Evolutionary conservation across 2,329 filamentous ascomycete genomes (phyloP), one percentile per base, ranked within the genome.

Genomic region (Peltaster fructicola): DNA sequence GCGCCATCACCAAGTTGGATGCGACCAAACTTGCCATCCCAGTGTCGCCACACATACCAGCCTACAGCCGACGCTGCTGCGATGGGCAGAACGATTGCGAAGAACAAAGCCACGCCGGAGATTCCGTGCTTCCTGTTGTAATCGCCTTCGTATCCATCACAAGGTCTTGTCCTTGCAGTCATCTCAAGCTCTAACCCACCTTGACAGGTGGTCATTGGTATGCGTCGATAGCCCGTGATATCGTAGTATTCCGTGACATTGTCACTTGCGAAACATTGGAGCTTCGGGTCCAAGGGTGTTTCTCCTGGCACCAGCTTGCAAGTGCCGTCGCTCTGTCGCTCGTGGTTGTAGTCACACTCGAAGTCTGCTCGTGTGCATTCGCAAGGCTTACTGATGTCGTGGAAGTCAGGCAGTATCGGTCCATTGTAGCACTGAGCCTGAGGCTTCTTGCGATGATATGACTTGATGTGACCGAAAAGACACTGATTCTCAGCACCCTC

Each of bases 271-370:
- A 48, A 50, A 48, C 74, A 80, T 10, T 66, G 54, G 17, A 56
- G 53, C 29, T 54, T 53, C 24, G 73, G 66, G 38, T 77, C 62
- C 6, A 61, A 56, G 8, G 78, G 73, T 7, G 64, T 36, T 19
- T 82, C 66, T 8, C 85, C 85, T 1, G 64, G 51, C 2, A 95
- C 81, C 8, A 90, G 67, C 4, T 51, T 52, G 53, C 88, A 98
- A 33, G 75, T 69, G 23, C 76, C 75, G 43, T 84, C 77, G 14
- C 57, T 63, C 49, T 78, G 68, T 22, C 77, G 68, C 47, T 95
- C 73, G 51, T 69, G 98, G 52, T 98, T 98, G 62, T 81, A 98
- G 47, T 90, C 85, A 53, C 88, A 98, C 63, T 98, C 88, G 47
- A 74, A 98, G 53, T 98, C 88, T 30, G 69, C 65, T 25, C 81